Evolutionary conservation across 768 basidiomycete species (phyloP), one percentile per base, ranked within the genome.

Genomic region (Lactifluus subvellereus): DNA sequence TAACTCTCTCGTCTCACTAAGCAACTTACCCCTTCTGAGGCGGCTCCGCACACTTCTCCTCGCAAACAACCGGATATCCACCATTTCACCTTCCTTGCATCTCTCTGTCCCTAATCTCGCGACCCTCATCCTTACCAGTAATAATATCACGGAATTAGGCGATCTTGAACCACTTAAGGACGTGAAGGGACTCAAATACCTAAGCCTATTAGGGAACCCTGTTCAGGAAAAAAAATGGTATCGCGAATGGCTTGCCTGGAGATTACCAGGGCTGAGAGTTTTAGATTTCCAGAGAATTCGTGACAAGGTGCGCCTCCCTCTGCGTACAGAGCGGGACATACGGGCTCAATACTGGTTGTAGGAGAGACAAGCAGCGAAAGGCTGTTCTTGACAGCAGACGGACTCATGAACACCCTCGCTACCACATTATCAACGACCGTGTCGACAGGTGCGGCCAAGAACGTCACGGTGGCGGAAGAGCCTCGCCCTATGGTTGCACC

Each of bases 251-350:
- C 84, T 94, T 80, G 85, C 90, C 69, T 93, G 85, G 84, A 85
- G 87, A 78, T 80, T 93, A 80, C 85, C 88, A 74, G 82, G 83
- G 72, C 82, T 96, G 72, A 86, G 94, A 82, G 89, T 93, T 77
- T 81, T 96, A 72, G 93, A 96, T 83, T 96, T 91, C 77, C 89
- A 93, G 82, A 86, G 93, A 77, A 90, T 96, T 71, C 86, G 89
- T 74, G 92, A 94, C 75, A 93, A 94, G 85, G 93, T 94, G 79
- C 80, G 87, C 78, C 75, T 74, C 77, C 74, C 74, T 71, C 72
- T 58, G 27, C 55, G 65, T 45, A 35, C 43, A 14, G 54, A 59
- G 59, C 10, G 35, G 22, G 16, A 38, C 37, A n/a, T 55, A 43
- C 11, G 42, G 40, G 50, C 22, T 63, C 47, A 59, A 30, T 55